Percentiles rank a stretch among this genome's conserved stretches.
phyloP scores from a whole-genome alignment of 805 yeast species.

The Komagataella pseudopastoris region DNA sequence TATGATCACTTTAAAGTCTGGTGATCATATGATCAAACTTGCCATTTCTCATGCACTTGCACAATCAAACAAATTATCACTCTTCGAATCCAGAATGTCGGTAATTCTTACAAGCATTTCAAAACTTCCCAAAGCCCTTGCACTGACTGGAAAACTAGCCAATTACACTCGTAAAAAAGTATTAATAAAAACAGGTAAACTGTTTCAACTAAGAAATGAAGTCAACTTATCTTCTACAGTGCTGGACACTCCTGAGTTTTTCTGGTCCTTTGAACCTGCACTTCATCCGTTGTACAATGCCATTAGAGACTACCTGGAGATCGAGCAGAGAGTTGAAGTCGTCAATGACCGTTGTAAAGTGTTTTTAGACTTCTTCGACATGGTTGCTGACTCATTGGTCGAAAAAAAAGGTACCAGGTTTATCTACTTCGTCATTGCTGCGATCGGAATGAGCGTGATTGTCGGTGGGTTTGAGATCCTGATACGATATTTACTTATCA shows the following conservation, averaged over 20 bases:
- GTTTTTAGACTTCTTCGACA: conserved; percentile 84
- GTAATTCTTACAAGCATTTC: conserved; percentile 72
- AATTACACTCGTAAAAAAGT: conserved; percentile 67
- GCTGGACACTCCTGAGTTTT: conserved; percentile 89
- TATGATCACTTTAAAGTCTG: conserved; percentile 80
- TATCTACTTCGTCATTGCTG: conserved; percentile 77
- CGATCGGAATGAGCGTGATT: conserved; percentile 63
- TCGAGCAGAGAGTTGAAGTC: conserved; percentile 89
- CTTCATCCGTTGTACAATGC: conserved; percentile 86
- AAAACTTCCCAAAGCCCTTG: conserved; percentile 79
- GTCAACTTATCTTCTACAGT: conserved; percentile 86
- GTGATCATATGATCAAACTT: conserved; percentile 84
- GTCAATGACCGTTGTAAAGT: conserved; percentile 89
- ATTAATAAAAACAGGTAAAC: conserved; percentile 75
- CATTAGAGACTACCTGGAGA: conserved; percentile 82
- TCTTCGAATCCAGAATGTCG: conserved; percentile 88
- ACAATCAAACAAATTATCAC: conserved; percentile 82
- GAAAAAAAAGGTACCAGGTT: conserved; percentile 86
- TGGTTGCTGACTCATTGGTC: conserved; percentile 87
- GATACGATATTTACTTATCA: conserved; percentile 39
- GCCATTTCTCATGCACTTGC: conserved; percentile 96
- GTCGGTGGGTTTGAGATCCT: conserved; percentile 67
- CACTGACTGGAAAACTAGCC: conserved; percentile 81
- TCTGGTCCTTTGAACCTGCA: conserved; percentile 94
- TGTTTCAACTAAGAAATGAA: conserved; percentile 84